Evolutionary conservation across 2,329 filamentous ascomycete species (phyloP).

Genomic region (Tolypocladium cylindrosporum): DNA sequence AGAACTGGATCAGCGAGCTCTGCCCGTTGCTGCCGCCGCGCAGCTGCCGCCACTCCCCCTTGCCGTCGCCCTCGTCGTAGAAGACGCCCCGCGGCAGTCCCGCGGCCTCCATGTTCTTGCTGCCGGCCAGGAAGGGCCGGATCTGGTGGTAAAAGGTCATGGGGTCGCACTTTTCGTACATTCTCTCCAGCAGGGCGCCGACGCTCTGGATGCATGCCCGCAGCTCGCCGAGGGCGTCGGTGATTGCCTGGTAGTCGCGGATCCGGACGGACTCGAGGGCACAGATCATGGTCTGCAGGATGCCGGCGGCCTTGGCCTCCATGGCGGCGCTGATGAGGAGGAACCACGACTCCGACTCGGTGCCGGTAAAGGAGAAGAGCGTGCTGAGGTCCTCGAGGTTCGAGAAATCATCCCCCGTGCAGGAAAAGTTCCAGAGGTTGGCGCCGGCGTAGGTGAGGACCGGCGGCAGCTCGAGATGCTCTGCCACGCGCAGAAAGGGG

Average conservation of each 20-base stretch:
- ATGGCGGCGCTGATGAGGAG: slow-evolving; percentile 84
- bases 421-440: slow-evolving; percentile 83
- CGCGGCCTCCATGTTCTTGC: slow-evolving; percentile 82
- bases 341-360: slow-evolving; percentile 89
- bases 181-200: slow-evolving; percentile 58
- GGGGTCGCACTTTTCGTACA: slow-evolving; percentile 85
- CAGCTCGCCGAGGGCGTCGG: slow-evolving; percentile 53
- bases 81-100: slow-evolving; percentile 76
- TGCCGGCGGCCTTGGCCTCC: slow-evolving; percentile 66
- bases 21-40: slow-evolving; percentile 92
- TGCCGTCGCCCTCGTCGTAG: slow-evolving; percentile 65
- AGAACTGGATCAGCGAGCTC: slow-evolving; percentile 85
- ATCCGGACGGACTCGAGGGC: slow-evolving; percentile 61
- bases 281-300: slow-evolving; percentile 67
- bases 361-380: slow-evolving; percentile 78
- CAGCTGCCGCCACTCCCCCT: slow-evolving; percentile 61
- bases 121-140: slow-evolving; percentile 79
- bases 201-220: slow-evolving; percentile 59
- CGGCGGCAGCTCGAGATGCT: slow-evolving; percentile 69
- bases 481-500: slow-evolving; percentile 63
- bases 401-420: slow-evolving; percentile 42
- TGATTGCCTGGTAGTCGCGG: slow-evolving; percentile 51
- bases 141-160: slow-evolving; percentile 84
- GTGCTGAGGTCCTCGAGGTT: slow-evolving; percentile 60
- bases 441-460: slow-evolving; percentile 85